A percentile compares a stretch with the other conserved stretches of the same genome.
Evolutionary conservation across 2,329 filamentous ascomycete genomes (phyloP).

Genomic region (Claviceps citrina): DNA sequence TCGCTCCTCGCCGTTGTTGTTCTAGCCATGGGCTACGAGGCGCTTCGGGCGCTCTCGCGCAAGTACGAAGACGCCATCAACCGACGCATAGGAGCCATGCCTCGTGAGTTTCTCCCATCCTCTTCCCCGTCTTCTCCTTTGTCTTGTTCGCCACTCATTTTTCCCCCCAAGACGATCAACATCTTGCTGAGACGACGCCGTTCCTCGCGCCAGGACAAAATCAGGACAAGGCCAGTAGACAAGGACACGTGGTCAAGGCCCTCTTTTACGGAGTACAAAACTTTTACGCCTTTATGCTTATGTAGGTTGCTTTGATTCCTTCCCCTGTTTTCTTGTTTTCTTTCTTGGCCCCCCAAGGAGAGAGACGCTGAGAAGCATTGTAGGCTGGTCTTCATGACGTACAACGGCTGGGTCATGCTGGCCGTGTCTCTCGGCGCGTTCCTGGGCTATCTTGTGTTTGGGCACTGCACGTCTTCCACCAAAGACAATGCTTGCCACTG

Average conservation of each 20-base stretch:
- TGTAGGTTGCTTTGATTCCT: constrained; percentile 46
- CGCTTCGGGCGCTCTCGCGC: constrained; percentile 59
- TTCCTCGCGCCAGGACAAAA: constrained; percentile 60
- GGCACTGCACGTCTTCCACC: constrained; percentile 49
- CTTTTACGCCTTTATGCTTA: constrained; percentile 98
- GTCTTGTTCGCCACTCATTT: constrained; percentile 17
- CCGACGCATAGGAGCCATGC: constrained; percentile 30
- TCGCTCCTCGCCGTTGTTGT: constrained; percentile 72
- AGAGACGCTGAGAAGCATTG: no score
- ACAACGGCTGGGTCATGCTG: constrained; percentile 96
- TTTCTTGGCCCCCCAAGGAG: no score
- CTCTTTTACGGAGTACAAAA: constrained; percentile 80
- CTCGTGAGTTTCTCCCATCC: constrained; percentile 31
- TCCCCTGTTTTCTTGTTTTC: background rate
- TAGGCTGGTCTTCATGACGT: constrained; percentile 99
- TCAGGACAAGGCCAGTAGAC: constrained; percentile 44
- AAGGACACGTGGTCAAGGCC: constrained; percentile 65
- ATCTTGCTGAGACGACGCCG: constrained; percentile 46
- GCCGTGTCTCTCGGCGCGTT: constrained; percentile 80
- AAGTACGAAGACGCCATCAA: constrained; percentile 53
- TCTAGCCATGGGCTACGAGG: constrained; percentile 86
- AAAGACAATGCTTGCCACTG: constrained; percentile 93
- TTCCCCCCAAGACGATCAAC: constrained; percentile 15
- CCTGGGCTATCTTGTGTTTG: constrained; percentile 73
- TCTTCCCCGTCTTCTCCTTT: background rate